Evolutionary conservation across 805 yeast genomes (phyloP), one percentile per base, ranked within the genome.

Genomic region (Starmerella potacharoeniae): DNA sequence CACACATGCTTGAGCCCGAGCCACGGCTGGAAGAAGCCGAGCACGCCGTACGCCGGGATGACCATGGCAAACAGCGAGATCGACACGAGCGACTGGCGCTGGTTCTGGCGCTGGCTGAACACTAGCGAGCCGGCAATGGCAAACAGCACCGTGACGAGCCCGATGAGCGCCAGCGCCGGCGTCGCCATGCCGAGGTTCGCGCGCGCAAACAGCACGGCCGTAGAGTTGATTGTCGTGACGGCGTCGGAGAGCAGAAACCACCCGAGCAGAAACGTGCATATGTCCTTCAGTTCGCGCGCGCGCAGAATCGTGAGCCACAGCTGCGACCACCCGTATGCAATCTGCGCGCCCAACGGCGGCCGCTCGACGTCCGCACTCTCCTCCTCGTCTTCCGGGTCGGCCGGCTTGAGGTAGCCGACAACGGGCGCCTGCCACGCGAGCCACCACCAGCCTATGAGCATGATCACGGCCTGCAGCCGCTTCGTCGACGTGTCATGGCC

Each of bases 221-320:
- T 82, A 0, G 89, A 81, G 65, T 84, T 85, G 54, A 85, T 84
- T 0, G 93, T 86, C 1, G 90, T 83, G 10, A 83, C 70, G 0
- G 88, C 81, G 64, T 86, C 95, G 22, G 86, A 79, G 2, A 85
- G 72, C 45, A 86, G 75, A 61, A 85, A 85, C 95, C 95, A 85
- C 1, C 86, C 89, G 0, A 78, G 49, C 9, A 85, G 68, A 60
- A 82, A 85, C 11, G 78, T 75, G n/a, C 78, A 72, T 17, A 86
- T 85, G 61, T 85, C 91, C 58, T 73, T 75, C 62, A 85, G 68
- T 50, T 77, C 68, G 1, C 78, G 72, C 1, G 84, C 87, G 59
- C 80, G 82, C 45, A 71, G 74, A n/a, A 82, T 68, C 0, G 91
- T 79, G 28, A 71, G 67, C 48, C 66, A 71, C 33, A 85, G 66